Evolutionary conservation across 2,329 filamentous ascomycete species (phyloP).

Genomic region (Penicillium sp.): DNA sequence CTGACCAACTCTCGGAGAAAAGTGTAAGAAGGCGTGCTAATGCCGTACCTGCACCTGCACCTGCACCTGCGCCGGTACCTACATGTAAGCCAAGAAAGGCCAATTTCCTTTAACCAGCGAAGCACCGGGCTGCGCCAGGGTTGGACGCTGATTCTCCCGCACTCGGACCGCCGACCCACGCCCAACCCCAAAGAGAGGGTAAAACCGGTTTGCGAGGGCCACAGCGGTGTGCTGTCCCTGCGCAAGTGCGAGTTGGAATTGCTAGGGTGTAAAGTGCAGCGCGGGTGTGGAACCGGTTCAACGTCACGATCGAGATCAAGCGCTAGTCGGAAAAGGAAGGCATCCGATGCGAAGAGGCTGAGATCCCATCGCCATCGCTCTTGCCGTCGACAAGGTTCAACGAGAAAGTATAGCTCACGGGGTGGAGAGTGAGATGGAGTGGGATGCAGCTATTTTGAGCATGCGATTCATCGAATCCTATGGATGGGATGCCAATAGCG

Average conservation of each 20-base stretch:
- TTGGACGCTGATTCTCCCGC: not conserved
- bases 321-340: not conserved
- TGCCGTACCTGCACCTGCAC: not conserved
- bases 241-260: not conserved
- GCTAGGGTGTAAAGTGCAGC: too few species aligned
- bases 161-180: constrained; percentile 4
- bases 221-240: not conserved
- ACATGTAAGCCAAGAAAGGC: constrained; percentile 1
- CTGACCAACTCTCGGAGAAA: not conserved
- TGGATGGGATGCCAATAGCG: not conserved
- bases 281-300: too few species aligned
- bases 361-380: not conserved
- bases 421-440: not conserved
- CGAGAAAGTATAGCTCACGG: not conserved
- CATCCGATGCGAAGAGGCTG: constrained; percentile 3
- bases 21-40: not conserved
- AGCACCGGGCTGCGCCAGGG: not conserved
- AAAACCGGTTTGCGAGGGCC: not conserved
- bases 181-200: not conserved
- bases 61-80: not conserved
- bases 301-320: not conserved
- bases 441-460: not conserved
- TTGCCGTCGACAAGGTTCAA: not conserved
- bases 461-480: constrained; percentile 1
- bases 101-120: not conserved